A percentile compares a stretch with the other conserved stretches of the same genome.
Conservation (phyloP, 352 stramenopile genomes). For the Phytophthora pistaciae region DNA sequence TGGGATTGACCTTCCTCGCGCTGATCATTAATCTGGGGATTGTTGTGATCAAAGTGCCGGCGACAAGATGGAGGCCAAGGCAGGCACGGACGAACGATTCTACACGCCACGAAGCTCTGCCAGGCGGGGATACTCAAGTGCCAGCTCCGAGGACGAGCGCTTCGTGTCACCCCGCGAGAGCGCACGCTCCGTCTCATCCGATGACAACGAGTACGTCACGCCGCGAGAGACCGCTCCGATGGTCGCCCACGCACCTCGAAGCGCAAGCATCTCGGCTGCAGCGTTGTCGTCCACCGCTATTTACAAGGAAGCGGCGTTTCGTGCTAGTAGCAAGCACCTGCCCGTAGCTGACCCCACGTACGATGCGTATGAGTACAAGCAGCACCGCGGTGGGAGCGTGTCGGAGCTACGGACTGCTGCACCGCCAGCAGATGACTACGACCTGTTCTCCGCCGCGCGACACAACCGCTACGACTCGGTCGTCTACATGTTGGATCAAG, state of each 20-base stretch:
- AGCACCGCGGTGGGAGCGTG: conserved; percentile 13
- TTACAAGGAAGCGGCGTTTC: conserved; percentile 36
- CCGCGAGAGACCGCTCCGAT: conserved; percentile 48
- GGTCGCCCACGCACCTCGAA: conserved; percentile 8
- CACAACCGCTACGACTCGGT: conserved; percentile 91
- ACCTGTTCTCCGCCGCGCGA: conserved; percentile 88
- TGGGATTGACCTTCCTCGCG: not conserved
- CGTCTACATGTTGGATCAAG: conserved; percentile 85
- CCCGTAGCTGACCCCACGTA: conserved; percentile 21
- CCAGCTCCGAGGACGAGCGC: conserved; percentile 65
- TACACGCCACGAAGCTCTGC: conserved; percentile 72
- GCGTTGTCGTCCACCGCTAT: conserved; percentile 4
- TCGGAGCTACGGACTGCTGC: conserved; percentile 22
- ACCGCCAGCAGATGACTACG: conserved; percentile 56
- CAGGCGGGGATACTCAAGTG: conserved; percentile 61
- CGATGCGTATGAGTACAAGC: conserved; percentile 46
- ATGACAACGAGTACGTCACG: conserved; percentile 70
- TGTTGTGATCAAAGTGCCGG: conserved; percentile 6
- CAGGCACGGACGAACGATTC: conserved; percentile 60
- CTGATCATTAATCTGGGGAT: conserved; percentile 13
- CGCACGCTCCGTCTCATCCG: conserved; percentile 68
- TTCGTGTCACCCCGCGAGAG: conserved; percentile 66
- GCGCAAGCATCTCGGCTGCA: not conserved
- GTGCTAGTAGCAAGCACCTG: conserved; percentile 29
- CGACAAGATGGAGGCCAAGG: conserved; percentile 54